These are phyloP conservation scores for Cladobotryum protrusum DNA, from an alignment of 2,329 filamentous ascomycete species.

Conservation along the genomic window DNA sequence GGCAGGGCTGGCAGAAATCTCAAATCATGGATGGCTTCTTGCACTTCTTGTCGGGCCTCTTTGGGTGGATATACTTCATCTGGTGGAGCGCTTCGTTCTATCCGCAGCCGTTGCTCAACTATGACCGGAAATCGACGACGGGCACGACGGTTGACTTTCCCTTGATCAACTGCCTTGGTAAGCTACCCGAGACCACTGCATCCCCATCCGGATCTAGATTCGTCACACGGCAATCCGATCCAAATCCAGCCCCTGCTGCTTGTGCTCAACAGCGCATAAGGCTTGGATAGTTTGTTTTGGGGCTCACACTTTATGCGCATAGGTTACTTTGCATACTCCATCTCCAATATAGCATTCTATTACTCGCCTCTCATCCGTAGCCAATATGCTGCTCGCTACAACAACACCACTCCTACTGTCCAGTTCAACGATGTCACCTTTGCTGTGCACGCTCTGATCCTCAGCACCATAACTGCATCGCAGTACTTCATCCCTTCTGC, in stretches of 20 bases:
- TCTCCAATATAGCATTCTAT: slow-evolving; percentile 69
- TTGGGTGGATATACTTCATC: slow-evolving; percentile 70
- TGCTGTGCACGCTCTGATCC: slow-evolving; percentile 69
- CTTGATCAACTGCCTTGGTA: slow-evolving; percentile 61
- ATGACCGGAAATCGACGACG: slow-evolving; percentile 65
- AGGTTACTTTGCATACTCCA: slow-evolving; percentile 70
- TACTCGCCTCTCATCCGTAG: slow-evolving; percentile 69
- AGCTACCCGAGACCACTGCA: slow-evolving; percentile 7
- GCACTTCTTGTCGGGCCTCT: slow-evolving; percentile 46
- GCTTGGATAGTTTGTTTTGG: too few relatives aligned
- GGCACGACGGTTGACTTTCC: slow-evolving; percentile 89
- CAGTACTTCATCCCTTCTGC: slow-evolving; percentile 65
- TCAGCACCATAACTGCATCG: slow-evolving; percentile 66
- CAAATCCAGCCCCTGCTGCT: too few relatives aligned
- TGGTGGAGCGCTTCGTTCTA: slow-evolving; percentile 90
- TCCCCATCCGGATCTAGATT: too few relatives aligned
- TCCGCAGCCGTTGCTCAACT: slow-evolving; percentile 80
- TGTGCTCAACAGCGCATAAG: too few relatives aligned
- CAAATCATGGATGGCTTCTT: slow-evolving; percentile 33
- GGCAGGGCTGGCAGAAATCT: not conserved
- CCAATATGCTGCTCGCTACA: slow-evolving; percentile 79
- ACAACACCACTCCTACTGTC: slow-evolving; percentile 72
- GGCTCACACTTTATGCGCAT: not conserved
- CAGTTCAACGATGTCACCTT: slow-evolving; percentile 87
- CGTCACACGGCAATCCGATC: too few relatives aligned